Percentiles rank a stretch among this genome's conserved stretches.
Conservation (phyloP, 2,329 filamentous ascomycete genomes). For the Anthostomella pinea region DNA sequence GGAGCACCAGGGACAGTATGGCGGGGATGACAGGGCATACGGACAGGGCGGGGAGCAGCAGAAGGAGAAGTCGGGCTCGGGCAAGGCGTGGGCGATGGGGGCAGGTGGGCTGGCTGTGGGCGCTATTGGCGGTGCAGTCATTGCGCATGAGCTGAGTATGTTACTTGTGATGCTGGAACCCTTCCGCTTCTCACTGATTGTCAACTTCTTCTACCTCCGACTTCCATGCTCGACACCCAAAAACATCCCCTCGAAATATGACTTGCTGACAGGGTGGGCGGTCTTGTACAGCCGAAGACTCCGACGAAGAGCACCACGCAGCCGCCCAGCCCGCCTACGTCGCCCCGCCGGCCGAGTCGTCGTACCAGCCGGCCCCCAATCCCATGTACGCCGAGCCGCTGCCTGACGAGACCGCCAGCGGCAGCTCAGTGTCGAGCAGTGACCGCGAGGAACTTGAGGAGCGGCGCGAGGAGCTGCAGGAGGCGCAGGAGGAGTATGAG, state of each 20-base stretch:
- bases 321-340: constrained; percentile 9
- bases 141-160: constrained; percentile 54
- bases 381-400: constrained; percentile 5
- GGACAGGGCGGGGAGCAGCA: constrained; percentile 21
- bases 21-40: constrained; percentile 6
- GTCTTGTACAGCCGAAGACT: constrained; percentile 20
- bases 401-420: constrained; percentile 5
- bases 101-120: constrained; percentile 55
- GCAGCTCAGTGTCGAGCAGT: constrained; percentile 9
- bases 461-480: constrained; percentile 26
- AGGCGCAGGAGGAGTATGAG: constrained; percentile 36
- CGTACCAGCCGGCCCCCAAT: constrained; percentile 5
- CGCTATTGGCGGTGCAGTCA: constrained; percentile 51
- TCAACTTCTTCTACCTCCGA: too few species aligned
- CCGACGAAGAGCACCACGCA: constrained; percentile 14
- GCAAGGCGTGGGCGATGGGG: constrained; percentile 51
- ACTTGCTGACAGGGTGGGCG: too few species aligned
- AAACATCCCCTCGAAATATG: too few species aligned
- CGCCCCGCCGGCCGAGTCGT: constrained; percentile 3
- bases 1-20: constrained; percentile 7
- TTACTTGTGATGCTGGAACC: too few species aligned
- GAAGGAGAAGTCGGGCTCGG: constrained; percentile 41
- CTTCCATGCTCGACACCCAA: too few species aligned
- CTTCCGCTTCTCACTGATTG: too few species aligned
- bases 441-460: constrained; percentile 10